Conservation (phyloP, 306 rosid genomes). For the Cucurbita pepo region DNA sequence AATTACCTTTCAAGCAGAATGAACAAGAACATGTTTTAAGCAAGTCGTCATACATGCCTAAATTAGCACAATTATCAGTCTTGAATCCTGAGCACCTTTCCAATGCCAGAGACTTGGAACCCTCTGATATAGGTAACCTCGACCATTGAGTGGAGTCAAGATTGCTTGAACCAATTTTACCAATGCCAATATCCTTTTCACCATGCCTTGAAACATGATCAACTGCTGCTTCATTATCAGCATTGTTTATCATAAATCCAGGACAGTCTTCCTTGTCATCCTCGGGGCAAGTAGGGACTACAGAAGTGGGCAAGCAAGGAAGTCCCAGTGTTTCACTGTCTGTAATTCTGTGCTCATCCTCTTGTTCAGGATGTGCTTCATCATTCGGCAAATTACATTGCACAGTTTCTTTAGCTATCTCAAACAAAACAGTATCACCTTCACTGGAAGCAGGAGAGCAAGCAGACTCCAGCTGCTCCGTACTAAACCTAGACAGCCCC, state of each 20-base stretch:
- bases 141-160: constrained; percentile 12
- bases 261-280: constrained; percentile 4
- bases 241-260: constrained; percentile 9
- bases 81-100: constrained; percentile 40
- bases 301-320: constrained; percentile 10
- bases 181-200: constrained; percentile 9
- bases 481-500: constrained; percentile 5
- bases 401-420: neutral
- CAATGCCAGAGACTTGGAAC: constrained; percentile 25
- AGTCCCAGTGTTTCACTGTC: constrained; percentile 17
- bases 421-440: neutral
- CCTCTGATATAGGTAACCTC: constrained; percentile 15
- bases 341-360: neutral
- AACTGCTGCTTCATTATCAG: constrained; percentile 10
- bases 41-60: constrained; percentile 15
- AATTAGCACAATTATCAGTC: constrained; percentile 13
- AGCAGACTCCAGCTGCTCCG: constrained; percentile 10
- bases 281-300: constrained; percentile 1
- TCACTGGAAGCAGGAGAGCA: constrained; percentile 16
- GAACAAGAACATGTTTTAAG: constrained; percentile 55
- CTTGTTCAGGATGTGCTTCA: neutral
- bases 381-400: constrained; percentile 4
- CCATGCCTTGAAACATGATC: constrained; percentile 11
- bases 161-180: constrained; percentile 11
- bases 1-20: constrained; percentile 77